Base-by-base conservation (phyloP, 805 yeast species). In the Kregervanrija pseudodelftensis region DNA sequence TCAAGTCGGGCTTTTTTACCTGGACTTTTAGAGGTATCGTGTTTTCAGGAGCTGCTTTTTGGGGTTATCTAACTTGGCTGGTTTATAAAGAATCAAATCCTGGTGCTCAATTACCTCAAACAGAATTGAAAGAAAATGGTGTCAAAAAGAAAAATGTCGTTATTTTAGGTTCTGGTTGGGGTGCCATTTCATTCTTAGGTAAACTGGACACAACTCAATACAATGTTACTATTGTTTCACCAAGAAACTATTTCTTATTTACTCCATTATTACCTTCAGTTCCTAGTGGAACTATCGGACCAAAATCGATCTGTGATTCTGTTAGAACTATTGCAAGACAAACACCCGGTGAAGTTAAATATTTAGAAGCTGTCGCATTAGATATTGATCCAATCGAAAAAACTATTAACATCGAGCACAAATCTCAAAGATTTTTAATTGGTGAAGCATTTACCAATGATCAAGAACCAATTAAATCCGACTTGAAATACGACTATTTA, bases 191-290 rank as follows among this genome's bases (percentile, higher is more conserved):
- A 7, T 69, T 89, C 49, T 74, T 90, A 67, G 87, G 86, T 69
- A 77, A 80, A 60, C 71, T 90, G 63, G 96, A 90, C 64, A 83
- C 96, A 36, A 72, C 90, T 40, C 72, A 82, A 64, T 90, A 88
- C 69, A 87, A 91, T 61, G 96, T 90, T 41, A 80, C 88, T 41
- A 80, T 90, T 45, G 85, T 90, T 39, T 87, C 96, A 36, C 97
- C 98, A 50, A 80, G 97, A 71, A 91, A 90, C 73, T 91, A 87
- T 73, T 89, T 90, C 69, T 73, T 90, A 57, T 90, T 91, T 75
- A 90, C 98, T 46, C 97, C 98, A n/a, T 72, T 90, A 62, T 74
- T 90, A 57, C 97, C 98, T 39, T 85, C 95, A 22, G 85, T 91
- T 54, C 95, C 97, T 46, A 90, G 95, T 34, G 97, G 97, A 52